Evolutionary conservation across 2,329 filamentous ascomycete species (phyloP), one percentile per base, ranked within the genome.

Genomic region (Arthrinium phaeospermum): DNA sequence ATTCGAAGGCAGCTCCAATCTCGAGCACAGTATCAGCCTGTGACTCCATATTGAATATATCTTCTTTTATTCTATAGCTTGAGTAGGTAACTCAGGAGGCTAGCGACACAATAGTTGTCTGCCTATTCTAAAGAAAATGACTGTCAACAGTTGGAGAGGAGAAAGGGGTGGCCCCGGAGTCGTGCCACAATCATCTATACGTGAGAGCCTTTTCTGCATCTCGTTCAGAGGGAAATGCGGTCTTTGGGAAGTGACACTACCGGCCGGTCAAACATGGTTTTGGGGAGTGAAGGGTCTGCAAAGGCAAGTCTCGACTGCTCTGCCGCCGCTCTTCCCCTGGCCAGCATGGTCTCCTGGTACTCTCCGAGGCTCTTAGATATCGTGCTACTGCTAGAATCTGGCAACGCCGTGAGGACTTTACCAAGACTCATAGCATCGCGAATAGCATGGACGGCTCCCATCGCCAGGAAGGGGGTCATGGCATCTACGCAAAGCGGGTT

Each of bases 401-500:
- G 34, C 34, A 64, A 37, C 34, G 19, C 34, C 22, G 57, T 13
- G 13, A 64, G 57, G 30, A 77, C 72, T 45, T 78, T 75, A 34
- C 77, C 75, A 2, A 79, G 75, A 4, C 76, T 75, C 4, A 79
- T 72, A 75, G 94, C 93, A 61, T 94, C 92, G 12, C 74, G 68
- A 24, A 78, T 73, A 14, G 77, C 77, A 61, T 79, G 76, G 34
- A 73, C 77, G 2, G 73, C 77, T 1, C 76, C 77, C 44, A 77
- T 75, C 7, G 76, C 77, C 2, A 75, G 75, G 61, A 77, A 75
- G 75, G 71, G 30, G 6, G 53, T 64, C 27, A n/a, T 30, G 22
- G 24, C 10, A 44, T 34, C 67, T 41, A n/a, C 34, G 49, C 49
- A 49, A 67, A 37, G 41, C 37, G 4, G 47, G 4, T 24, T 41